Conservation (phyloP, 31 red algal species). For the Odonthalia washingtoniensis region DNA sequence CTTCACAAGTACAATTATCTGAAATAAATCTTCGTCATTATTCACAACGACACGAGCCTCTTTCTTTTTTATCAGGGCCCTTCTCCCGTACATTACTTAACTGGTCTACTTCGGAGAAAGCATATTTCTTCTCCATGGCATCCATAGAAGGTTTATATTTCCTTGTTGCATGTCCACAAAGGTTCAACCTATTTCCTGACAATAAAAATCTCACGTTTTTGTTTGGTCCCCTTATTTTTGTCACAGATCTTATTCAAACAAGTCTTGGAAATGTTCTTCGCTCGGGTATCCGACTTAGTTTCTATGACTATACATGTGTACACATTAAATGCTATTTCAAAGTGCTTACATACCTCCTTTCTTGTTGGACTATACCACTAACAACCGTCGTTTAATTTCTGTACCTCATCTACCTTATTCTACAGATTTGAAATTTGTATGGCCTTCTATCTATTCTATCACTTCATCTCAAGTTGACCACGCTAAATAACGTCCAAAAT, state of each 20-base stretch:
- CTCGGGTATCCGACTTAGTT: not conserved
- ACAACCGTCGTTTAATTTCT: too few relatives aligned
- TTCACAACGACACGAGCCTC: not conserved
- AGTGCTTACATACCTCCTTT: too few relatives aligned
- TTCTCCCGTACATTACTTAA: not conserved
- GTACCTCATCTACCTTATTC: too few relatives aligned
- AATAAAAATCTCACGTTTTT: not conserved
- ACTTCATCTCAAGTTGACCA: too few relatives aligned
- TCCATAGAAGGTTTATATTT: not conserved
- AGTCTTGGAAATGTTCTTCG: not conserved
- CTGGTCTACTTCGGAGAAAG: not conserved
- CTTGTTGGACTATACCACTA: too few relatives aligned
- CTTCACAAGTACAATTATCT: not conserved
- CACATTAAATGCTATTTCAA: too few relatives aligned
- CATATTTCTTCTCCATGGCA: not conserved
- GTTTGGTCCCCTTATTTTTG: not conserved
- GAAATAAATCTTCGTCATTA: not conserved
- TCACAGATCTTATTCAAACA: not conserved
- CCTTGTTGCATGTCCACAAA: not conserved
- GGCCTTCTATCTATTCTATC: too few relatives aligned
- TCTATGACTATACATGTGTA: not conserved
- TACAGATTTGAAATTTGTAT: too few relatives aligned
- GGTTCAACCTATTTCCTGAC: not conserved
- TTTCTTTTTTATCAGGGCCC: not conserved
- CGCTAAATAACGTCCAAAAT: too few relatives aligned